Percentiles rank a stretch among this genome's conserved stretches.
These are phyloP conservation scores for Stipa capillata DNA, from an alignment of 176 grass and related monocot species.

Conservation along the genomic window DNA sequence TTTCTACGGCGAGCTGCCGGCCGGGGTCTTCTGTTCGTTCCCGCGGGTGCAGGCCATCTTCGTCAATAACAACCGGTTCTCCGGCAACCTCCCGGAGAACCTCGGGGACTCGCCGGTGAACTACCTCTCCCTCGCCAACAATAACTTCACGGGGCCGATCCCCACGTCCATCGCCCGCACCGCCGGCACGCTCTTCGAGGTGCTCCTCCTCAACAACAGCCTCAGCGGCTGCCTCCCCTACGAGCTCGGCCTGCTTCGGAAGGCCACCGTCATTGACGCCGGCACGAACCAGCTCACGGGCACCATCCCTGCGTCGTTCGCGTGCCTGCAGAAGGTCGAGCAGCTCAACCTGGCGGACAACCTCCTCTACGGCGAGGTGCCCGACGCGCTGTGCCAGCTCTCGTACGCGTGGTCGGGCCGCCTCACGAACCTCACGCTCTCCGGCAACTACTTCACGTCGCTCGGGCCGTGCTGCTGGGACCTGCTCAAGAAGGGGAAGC, in stretches of 20 bases:
- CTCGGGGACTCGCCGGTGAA: constrained; percentile 61
- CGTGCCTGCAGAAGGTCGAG: constrained; percentile 66
- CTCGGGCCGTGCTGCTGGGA: constrained; percentile 52
- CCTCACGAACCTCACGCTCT: constrained; percentile 73
- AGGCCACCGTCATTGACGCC: constrained; percentile 89
- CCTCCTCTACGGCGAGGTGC: constrained; percentile 73
- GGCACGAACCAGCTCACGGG: constrained; percentile 71
- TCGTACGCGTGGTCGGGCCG: not conserved
- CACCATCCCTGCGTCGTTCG: constrained; percentile 68
- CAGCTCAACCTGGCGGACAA: constrained; percentile 78
- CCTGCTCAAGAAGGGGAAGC: constrained; percentile 30
- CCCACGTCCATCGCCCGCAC: constrained; percentile 51
- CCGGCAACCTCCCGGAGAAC: constrained; percentile 38
- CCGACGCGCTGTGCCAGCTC: constrained; percentile 64
- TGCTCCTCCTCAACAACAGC: constrained; percentile 82
- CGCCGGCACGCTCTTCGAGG: constrained; percentile 47
- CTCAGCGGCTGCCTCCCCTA: constrained; percentile 86
- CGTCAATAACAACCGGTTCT: constrained; percentile 87
- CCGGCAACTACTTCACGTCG: constrained; percentile 79
- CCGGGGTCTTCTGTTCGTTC: constrained; percentile 41
- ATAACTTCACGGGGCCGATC: constrained; percentile 69
- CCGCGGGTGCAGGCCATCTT: constrained; percentile 61
- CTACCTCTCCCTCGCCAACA: constrained; percentile 88
- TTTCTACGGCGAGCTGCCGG: constrained; percentile 32
- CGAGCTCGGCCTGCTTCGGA: constrained; percentile 66